A percentile compares a stretch with the other conserved stretches of the same genome.
These are phyloP conservation scores for Helminthosporium solani DNA, from an alignment of 2,329 filamentous ascomycete genomes.

Conservation along the genomic window DNA sequence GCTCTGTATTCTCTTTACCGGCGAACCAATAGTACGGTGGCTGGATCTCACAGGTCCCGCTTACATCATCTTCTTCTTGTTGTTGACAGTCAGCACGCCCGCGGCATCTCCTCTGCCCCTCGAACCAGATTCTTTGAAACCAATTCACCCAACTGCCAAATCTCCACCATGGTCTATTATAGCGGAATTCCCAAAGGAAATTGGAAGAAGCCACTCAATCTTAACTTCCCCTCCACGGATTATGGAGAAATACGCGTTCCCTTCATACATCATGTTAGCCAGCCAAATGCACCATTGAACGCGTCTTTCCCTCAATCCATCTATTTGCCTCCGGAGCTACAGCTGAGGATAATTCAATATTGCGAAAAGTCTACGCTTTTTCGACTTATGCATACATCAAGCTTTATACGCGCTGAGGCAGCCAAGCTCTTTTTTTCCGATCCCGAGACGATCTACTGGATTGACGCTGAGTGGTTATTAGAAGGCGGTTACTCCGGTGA, in stretches of 20 bases:
- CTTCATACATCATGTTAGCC: constrained; percentile 5
- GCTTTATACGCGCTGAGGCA: constrained; percentile 3
- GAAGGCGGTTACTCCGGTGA: constrained; percentile 1
- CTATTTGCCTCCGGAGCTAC: constrained; percentile 7
- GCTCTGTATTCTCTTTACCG: too few species aligned
- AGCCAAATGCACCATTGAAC: background rate
- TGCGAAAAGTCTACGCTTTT: constrained; percentile 8
- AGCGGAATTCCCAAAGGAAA: constrained; percentile 6
- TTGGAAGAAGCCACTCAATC: constrained; percentile 8
- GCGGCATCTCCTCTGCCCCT: too few species aligned
- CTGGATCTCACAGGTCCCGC: too few species aligned
- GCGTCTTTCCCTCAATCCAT: background rate
- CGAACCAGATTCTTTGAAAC: too few species aligned
- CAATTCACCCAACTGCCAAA: too few species aligned
- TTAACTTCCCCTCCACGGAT: constrained; percentile 2
- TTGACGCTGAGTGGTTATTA: constrained; percentile 3
- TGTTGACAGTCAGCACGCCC: too few species aligned
- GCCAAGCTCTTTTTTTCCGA: constrained; percentile 8
- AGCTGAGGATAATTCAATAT: constrained; percentile 3
- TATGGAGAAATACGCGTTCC: constrained; percentile 7
- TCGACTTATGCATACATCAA: constrained; percentile 8
- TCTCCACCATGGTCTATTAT: constrained; percentile 2
- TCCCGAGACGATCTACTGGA: constrained; percentile 1
- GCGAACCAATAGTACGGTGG: too few species aligned
- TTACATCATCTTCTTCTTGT: too few species aligned